Evolutionary conservation across 2,329 filamentous ascomycete genomes (phyloP).

Genomic region (Phoma herbarum): DNA sequence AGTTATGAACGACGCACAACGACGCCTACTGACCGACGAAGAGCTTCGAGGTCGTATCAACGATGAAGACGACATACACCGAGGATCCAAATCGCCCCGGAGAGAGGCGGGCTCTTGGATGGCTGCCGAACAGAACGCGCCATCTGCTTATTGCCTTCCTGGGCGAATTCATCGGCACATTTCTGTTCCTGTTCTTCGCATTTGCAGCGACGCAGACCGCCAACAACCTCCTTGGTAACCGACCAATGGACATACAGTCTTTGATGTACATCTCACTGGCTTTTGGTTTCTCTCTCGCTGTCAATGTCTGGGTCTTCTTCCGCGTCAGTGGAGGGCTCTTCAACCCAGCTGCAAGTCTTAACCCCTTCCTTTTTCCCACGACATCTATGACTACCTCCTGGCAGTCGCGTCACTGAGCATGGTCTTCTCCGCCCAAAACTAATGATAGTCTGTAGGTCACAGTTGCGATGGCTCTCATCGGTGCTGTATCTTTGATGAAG

Average conservation of each 20-base stretch:
- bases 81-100: conserved; percentile 42
- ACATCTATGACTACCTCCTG: too few species aligned
- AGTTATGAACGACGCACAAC: conserved; percentile 50
- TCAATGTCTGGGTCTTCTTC: conserved; percentile 55
- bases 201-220: conserved; percentile 52
- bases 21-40: conserved; percentile 38
- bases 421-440: too few species aligned
- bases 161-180: conserved; percentile 54
- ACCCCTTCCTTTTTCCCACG: conserved; percentile 7
- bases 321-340: conserved; percentile 52
- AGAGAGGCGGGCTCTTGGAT: conserved; percentile 53
- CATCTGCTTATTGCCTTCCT: conserved; percentile 58
- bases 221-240: conserved; percentile 42
- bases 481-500: conserved; percentile 57
- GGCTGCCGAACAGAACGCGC: conserved; percentile 54
- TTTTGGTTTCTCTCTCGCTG: conserved; percentile 50
- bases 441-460: conserved; percentile 51
- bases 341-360: conserved; percentile 49
- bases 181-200: conserved; percentile 53
- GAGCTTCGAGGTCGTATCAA: conserved; percentile 50
- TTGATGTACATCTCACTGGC: conserved; percentile 50
- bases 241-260: conserved; percentile 34
- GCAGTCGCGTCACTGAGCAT: background rate
- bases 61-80: conserved; percentile 49
- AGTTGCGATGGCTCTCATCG: conserved; percentile 58